A percentile compares a stretch with the other conserved stretches of the same genome.
phyloP scores from a whole-genome alignment of 768 basidiomycete species.

The Plicaturopsis crispa region DNA sequence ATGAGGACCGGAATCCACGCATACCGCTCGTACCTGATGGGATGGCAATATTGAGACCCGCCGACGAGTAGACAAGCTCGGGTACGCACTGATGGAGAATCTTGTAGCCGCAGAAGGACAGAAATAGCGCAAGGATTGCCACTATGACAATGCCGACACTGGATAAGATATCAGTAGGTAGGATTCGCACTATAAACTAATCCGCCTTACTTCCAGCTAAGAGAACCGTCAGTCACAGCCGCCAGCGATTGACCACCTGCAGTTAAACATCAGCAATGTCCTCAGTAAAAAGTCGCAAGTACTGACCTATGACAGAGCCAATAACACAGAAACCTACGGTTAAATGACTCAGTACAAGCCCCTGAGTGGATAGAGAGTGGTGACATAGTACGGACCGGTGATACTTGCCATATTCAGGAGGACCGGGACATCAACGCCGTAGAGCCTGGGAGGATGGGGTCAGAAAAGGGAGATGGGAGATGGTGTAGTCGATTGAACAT shows the following conservation, averaged over 20 bases:
- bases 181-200: background rate
- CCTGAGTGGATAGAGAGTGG: too few species aligned
- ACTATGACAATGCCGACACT: slow-evolving; percentile 83
- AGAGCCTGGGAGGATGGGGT: slow-evolving; percentile 34
- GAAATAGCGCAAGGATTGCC: slow-evolving; percentile 54
- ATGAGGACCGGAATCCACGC: slow-evolving; percentile 77
- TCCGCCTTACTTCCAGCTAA: slow-evolving; percentile 12
- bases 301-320: too few species aligned
- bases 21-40: slow-evolving; percentile 59
- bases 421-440: slow-evolving; percentile 44
- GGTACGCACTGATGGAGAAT: slow-evolving; percentile 46
- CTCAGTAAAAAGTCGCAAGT: too few species aligned
- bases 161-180: background rate
- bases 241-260: slow-evolving; percentile 64
- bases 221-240: slow-evolving; percentile 35
- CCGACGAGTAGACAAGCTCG: background rate
- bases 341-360: too few species aligned
- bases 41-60: background rate
- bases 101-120: slow-evolving; percentile 61
- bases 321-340: too few species aligned
- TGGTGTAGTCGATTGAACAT: slow-evolving; percentile 28
- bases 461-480: slow-evolving; percentile 11
- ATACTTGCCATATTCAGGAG: slow-evolving; percentile 51
- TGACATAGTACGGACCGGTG: too few species aligned
- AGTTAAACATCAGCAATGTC: slow-evolving; percentile 59